Percentiles rank a stretch among this genome's conserved stretches.
These are phyloP conservation scores for Ministeria vibrans DNA, from an alignment of 78 protist genomes.

Conservation along the genomic window DNA sequence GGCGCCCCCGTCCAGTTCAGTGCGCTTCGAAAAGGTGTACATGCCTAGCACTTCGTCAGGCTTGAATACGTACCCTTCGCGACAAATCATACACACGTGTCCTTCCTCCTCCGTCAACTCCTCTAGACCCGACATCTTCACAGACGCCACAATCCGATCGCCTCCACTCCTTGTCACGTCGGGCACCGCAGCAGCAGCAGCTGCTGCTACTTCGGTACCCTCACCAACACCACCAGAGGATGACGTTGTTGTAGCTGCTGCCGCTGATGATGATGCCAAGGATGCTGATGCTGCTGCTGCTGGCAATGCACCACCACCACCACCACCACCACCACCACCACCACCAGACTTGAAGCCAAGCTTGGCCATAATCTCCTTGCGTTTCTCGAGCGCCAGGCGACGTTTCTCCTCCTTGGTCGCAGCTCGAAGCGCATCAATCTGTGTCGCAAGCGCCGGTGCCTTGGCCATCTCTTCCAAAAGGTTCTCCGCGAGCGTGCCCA, in stretches of 20 bases:
- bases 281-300: background rate
- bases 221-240: no score
- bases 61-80: conserved; percentile 58
- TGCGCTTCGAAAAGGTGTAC: conserved; percentile 38
- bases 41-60: conserved; percentile 64
- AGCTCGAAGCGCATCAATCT: conserved; percentile 22
- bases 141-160: background rate
- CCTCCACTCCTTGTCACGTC: no score
- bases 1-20: conserved; percentile 15
- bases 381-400: conserved; percentile 46
- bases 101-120: conserved; percentile 64
- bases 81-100: conserved; percentile 69
- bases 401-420: conserved; percentile 38
- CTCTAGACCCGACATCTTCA: conserved; percentile 12
- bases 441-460: conserved; percentile 15
- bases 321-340: no score
- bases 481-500: conserved; percentile 57
- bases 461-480: conserved; percentile 36
- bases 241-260: no score
- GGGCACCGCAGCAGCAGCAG: no score
- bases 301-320: no score
- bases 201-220: no score
- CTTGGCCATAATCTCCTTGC: conserved; percentile 31
- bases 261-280: background rate
- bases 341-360: conserved; percentile 47